Conservation (phyloP, 2,329 filamentous ascomycete species). For the Penicillium sp. region DNA sequence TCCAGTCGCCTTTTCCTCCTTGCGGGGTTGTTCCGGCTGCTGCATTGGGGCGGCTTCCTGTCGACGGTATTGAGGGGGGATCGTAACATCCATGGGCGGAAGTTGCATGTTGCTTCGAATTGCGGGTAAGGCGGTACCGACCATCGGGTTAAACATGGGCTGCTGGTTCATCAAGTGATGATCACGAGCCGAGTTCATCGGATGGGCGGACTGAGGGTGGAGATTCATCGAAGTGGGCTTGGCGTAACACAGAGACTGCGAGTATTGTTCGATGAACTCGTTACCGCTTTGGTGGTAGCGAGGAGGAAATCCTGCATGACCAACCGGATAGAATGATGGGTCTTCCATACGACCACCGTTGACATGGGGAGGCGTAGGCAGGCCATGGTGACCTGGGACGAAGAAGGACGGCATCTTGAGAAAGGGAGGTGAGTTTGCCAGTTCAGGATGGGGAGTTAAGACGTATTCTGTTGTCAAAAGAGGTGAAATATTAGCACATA, state of each 20-base stretch:
- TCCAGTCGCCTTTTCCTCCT: constrained; percentile 69
- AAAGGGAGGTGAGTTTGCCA: constrained; percentile 24
- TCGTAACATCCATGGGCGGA: constrained; percentile 43
- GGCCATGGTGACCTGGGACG: constrained; percentile 39
- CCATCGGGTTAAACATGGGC: constrained; percentile 37
- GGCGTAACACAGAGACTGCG: constrained; percentile 43
- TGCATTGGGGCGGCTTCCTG: constrained; percentile 37
- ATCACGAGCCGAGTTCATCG: constrained; percentile 36
- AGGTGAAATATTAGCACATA: constrained; percentile 24
- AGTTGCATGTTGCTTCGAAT: constrained; percentile 42
- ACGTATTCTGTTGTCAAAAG: constrained; percentile 27
- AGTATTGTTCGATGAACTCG: constrained; percentile 49
- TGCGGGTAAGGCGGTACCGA: constrained; percentile 38
- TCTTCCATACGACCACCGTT: constrained; percentile 42
- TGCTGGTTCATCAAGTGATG: constrained; percentile 35
- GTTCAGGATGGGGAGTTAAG: constrained; percentile 41
- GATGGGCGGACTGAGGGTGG: constrained; percentile 31
- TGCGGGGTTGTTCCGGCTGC: constrained; percentile 42
- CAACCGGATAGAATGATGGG: constrained; percentile 40
- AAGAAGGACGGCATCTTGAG: constrained; percentile 46
- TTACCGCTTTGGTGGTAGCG: constrained; percentile 46
- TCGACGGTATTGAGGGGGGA: constrained; percentile 44
- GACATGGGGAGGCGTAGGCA: constrained; percentile 45
- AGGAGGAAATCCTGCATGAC: constrained; percentile 41
- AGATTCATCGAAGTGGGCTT: constrained; percentile 38